phyloP scores from a whole-genome alignment of 768 basidiomycete species.

The Xerocomellus amylosporus region DNA sequence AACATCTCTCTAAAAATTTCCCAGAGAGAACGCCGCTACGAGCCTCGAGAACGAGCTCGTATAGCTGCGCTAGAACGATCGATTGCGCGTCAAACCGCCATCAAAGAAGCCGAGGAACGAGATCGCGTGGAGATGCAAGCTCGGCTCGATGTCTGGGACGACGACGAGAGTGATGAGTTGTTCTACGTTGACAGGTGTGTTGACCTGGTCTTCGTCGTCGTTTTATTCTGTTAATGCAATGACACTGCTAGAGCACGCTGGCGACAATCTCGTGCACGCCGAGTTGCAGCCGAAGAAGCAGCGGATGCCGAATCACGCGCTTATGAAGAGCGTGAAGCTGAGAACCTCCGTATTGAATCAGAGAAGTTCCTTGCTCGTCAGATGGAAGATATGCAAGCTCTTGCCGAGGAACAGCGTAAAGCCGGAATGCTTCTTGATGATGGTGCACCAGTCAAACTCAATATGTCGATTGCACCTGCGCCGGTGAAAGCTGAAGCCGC shows the following conservation, averaged over 20 bases:
- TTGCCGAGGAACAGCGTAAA: constrained; percentile 87
- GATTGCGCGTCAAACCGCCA: constrained; percentile 66
- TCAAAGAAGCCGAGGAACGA: constrained; percentile 74
- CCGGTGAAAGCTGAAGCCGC: constrained; percentile 45
- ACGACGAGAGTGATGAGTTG: constrained; percentile 87
- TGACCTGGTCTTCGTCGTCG: background rate
- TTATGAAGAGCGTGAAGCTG: constrained; percentile 83
- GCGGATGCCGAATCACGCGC: constrained; percentile 81
- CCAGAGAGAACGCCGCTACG: constrained; percentile 92
- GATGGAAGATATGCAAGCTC: constrained; percentile 93
- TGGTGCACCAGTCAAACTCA: constrained; percentile 84
- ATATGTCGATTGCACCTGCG: constrained; percentile 62
- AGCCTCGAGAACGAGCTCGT: constrained; percentile 81
- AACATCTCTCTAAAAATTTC: background rate
- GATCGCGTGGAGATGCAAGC: constrained; percentile 78
- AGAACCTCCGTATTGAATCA: constrained; percentile 83
- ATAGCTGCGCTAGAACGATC: constrained; percentile 75
- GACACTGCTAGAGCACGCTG: constrained; percentile 62
- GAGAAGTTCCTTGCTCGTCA: constrained; percentile 92
- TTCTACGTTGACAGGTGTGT: constrained; percentile 90
- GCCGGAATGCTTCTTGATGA: constrained; percentile 90
- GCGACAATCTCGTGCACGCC: constrained; percentile 71
- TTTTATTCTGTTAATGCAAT: background rate
- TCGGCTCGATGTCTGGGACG: constrained; percentile 85
- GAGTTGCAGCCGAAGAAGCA: constrained; percentile 73